A percentile compares a stretch with the other conserved stretches of the same genome.
Evolutionary conservation across 2,329 filamentous ascomycete genomes (phyloP).

Genomic region (Ampelomyces quisqualis): DNA sequence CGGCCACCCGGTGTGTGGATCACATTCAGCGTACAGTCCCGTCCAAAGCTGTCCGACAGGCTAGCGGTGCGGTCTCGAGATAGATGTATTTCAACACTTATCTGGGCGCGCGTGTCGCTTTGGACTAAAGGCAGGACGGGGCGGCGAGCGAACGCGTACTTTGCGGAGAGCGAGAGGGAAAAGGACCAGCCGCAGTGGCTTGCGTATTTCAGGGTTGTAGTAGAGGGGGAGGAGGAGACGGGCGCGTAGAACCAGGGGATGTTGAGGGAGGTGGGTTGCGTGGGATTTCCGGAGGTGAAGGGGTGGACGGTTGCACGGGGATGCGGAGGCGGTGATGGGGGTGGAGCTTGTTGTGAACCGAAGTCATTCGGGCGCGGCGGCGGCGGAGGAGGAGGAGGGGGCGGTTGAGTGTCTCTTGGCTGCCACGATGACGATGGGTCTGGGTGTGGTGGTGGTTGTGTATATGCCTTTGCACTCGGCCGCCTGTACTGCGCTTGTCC

Average conservation of each 20-base stretch:
- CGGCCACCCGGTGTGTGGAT: not conserved
- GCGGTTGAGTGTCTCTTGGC: too few relatives aligned
- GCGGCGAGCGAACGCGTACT: not conserved
- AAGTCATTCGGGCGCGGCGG: not conserved
- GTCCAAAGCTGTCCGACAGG: not conserved
- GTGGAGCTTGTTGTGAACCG: not conserved
- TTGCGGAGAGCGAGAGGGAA: not conserved
- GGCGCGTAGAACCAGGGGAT: not conserved
- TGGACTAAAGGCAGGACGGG: not conserved
- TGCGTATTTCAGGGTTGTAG: not conserved
- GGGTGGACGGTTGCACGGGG: too few relatives aligned
- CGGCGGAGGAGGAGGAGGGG: too few relatives aligned
- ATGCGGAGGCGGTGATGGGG: not conserved
- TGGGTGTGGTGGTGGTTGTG: not conserved
- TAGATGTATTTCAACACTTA: not conserved
- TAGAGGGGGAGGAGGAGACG: not conserved
- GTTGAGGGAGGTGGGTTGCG: too few relatives aligned
- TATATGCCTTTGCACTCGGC: too few relatives aligned
- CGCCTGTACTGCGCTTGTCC: too few relatives aligned
- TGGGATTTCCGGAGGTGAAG: not conserved
- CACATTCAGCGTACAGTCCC: not conserved
- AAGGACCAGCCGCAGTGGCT: constrained; percentile 8
- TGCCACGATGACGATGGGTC: too few relatives aligned
- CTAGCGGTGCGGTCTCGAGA: not conserved
- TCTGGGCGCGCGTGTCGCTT: not conserved